Base-by-base conservation (phyloP, 2,329 filamentous ascomycete species). In the Aspergillus tamarii region DNA sequence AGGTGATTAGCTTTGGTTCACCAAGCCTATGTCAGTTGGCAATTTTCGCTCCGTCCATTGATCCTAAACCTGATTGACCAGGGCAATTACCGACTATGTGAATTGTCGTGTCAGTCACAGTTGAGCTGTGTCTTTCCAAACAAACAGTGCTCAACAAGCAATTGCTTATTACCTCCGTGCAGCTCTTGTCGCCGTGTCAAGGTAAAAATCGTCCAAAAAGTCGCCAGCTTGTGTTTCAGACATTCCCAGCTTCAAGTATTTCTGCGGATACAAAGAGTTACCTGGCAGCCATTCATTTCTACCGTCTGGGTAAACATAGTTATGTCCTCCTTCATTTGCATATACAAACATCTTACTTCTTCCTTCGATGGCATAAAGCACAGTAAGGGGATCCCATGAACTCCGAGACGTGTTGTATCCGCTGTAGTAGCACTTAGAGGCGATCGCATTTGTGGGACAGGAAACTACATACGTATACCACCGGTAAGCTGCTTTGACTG, bases 401-500 rank as follows among this genome's bases (percentile, higher is more conserved):
- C 32, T 16, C 5, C 48, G 39, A n/a, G 63, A 34, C 14, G 4
- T 12, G 34, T 62, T 56, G 16, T 59, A 62, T 16, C 63, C 63
- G 41, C 63, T 53, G 23, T 28, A 50, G 7, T 1, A 9, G 11
- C 19, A 11, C 11, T 62, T 16, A 23, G 32, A 23, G 7, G 6
- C 21, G 9, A n/a, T 16, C 8, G 1, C 14, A 26, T 26, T 19
- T 39, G 23, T 8, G 26, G 26, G 11, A 36, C 54, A 32, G n/a
- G 43, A 30, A 23, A n/a, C 23, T 28, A 61, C 59, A 21, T 50
- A 64, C 63, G 50, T 64, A 19, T 64, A 59, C 63, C 63, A 64
- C 34, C 8, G 10, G 28, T 64, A 64, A 11, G 63, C 63, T 30
- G 63, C 39, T 8, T 21, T 50, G 6, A 59, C 55, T 1, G 63